Evolutionary conservation across 768 basidiomycete genomes (phyloP), one percentile per base, ranked within the genome.

Genomic region (Daedaleopsis sinensis): DNA sequence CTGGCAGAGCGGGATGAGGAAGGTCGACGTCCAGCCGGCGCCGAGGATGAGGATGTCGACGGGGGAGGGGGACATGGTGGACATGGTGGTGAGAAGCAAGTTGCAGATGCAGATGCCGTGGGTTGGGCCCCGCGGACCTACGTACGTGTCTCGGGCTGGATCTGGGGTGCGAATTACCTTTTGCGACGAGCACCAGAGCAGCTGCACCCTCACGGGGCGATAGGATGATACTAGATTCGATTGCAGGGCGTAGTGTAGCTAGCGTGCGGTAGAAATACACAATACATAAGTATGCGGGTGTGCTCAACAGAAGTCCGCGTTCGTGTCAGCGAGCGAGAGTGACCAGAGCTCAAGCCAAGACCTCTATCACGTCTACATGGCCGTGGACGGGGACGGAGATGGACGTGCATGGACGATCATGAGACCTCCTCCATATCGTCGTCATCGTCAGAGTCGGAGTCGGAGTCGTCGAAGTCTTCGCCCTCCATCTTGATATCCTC

Each of bases 401-500:
- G n/a, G n/a, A 32, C 27, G 24, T 49, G 47, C 47, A 24, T 21
- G 46, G 19, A 27, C 8, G 21, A 48, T 47, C 68, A 87, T 65
- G 86, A 86, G 21, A 89, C 80, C 66, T 90, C 87, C 70, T 90
- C 89, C 88, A 90, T 90, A 1, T 85, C 84, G 24, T 81, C 80
- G 21, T 87, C 85, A 0, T 85, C 84, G 1, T 84, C 82, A 43
- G 81, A 79, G 12, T 86, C 84, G 8, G 86, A 84, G 1, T 84
- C 83, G 0, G 82, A 80, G 23, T 80, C 79, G 2, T 82, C 81
- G 24, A 81, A 80, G 0, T 77, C 80, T 8, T 77, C 81, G 36
- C 86, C 87, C 84, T 67, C 67, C 61, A 63, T 55, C 50, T 65
- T 67, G 32, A 65, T 21, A 32, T 63, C 67, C n/a, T 67, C 64